Evolutionary conservation across 192 early-diverging fungal species (phyloP), one percentile per base, ranked within the genome.

Genomic region (Jimgerdemannia flammicorona): DNA sequence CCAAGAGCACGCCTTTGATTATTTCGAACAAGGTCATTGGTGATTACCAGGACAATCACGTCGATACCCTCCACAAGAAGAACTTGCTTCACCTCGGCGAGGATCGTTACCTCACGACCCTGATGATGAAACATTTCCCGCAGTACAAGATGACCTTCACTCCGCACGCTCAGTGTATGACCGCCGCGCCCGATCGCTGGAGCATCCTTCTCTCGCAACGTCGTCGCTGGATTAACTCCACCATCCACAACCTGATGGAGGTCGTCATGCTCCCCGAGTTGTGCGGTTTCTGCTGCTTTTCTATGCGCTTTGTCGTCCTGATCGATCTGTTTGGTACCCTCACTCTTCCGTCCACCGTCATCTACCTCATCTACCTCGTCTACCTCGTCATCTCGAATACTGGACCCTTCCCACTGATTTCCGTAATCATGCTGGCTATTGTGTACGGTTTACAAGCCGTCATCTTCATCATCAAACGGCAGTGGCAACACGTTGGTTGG

Each of bases 181-280:
- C 98, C 10, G 90, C 93, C 8, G 97, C 93, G 3, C 98, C 98
- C 3, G 96, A 97, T 77, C 86, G 90, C 67, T 98, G 95, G 93
- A 83, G 85, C 2, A 87, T 99, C 7, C 83, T 99, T 66, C 80
- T 98, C 10, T 98, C 97, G 8, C 98, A 99, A 84, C 87, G 97
- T 40, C 93, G 97, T 77, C 92, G 97, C 29, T 99, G 97, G 97
- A 99, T 99, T 84, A 99, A 99, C 84, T 98, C 96, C 10, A 99
- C 97, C 1, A 92, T 99, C 40, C 97, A 99, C 84, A 99, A 99
- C 78, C 80, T 98, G 75, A 84, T 95, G 64, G 97, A 99, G 85
- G 86, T 99, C 19, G 79, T 97, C 54, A 88, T 92, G 74, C 76
- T 98, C 29, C 88, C 90, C 3, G 90, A 97, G 76, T 89, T 99